A percentile compares a stretch with the other conserved stretches of the same genome.
These are phyloP conservation scores for Tetragonia tetragonoides DNA, from an alignment of 148 eudicot genomes.

Conservation along the genomic window DNA sequence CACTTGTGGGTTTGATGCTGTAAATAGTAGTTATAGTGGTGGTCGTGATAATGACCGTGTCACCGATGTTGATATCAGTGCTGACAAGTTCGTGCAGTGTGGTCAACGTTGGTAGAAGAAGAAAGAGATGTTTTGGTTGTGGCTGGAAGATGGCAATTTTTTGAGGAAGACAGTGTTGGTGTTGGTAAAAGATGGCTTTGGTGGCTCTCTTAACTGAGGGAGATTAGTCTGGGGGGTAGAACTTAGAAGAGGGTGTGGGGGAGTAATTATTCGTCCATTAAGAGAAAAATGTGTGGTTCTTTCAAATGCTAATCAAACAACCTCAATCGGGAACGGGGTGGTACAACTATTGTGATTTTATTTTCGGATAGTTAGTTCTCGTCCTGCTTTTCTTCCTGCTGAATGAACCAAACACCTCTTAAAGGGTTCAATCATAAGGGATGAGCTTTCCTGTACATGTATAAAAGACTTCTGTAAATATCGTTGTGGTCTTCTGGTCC, in stretches of 20 bases:
- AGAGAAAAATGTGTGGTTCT: too few species aligned
- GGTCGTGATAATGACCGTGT: too few species aligned
- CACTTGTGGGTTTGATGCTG: too few species aligned
- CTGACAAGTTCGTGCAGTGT: not conserved
- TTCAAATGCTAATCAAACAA: not conserved
- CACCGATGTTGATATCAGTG: too few species aligned
- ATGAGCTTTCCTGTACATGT: not conserved
- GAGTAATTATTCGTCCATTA: too few species aligned
- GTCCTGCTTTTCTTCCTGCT: not conserved
- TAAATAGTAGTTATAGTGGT: too few species aligned
- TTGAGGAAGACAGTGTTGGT: not conserved
- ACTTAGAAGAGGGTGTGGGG: too few species aligned
- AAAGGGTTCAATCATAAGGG: not conserved
- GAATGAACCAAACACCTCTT: not conserved
- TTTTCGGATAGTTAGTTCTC: not conserved
- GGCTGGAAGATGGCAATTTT: not conserved
- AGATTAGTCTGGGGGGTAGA: not conserved
- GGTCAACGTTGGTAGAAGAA: not conserved
- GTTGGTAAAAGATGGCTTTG: not conserved
- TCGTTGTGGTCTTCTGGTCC: not conserved
- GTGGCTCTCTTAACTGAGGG: not conserved
- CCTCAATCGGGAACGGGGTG: too few species aligned
- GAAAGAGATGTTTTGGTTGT: not conserved
- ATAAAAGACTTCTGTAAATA: too few species aligned
- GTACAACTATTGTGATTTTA: not conserved